These are phyloP conservation scores for Ramaria rubella DNA, from an alignment of 768 basidiomycete genomes.

Conservation along the genomic window DNA sequence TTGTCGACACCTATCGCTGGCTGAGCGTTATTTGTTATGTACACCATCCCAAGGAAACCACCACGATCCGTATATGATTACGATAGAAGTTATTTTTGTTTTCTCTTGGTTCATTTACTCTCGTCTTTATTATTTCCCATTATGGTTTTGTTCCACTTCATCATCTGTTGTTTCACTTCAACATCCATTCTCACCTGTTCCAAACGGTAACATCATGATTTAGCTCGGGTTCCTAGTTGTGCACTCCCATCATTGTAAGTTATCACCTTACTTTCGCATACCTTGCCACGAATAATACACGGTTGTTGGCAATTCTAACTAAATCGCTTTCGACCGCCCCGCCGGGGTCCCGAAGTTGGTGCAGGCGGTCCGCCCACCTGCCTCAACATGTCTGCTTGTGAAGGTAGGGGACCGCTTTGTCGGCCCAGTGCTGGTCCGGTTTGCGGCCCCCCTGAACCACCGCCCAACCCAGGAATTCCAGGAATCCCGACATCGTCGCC, in stretches of 20 bases:
- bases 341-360: neutral
- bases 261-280: neutral
- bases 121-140: neutral
- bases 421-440: constrained; percentile 20
- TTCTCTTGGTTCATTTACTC: neutral
- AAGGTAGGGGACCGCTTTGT: constrained; percentile 34
- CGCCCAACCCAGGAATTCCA: constrained; percentile 56
- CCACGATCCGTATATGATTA: too few species aligned
- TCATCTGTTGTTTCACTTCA: neutral
- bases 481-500: constrained; percentile 18
- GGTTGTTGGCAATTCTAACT: neutral
- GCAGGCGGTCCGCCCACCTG: constrained; percentile 1
- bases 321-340: neutral
- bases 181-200: neutral
- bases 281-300: neutral
- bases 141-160: neutral
- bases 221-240: too few species aligned
- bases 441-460: constrained; percentile 25
- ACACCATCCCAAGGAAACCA: too few species aligned
- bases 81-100: too few species aligned
- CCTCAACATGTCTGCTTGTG: constrained; percentile 46
- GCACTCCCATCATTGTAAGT: too few species aligned
- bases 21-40: too few species aligned
- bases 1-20: too few species aligned
- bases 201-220: neutral